Evolutionary conservation across 2,329 filamentous ascomycete genomes (phyloP).

Genomic region (Botrytis deweyae): DNA sequence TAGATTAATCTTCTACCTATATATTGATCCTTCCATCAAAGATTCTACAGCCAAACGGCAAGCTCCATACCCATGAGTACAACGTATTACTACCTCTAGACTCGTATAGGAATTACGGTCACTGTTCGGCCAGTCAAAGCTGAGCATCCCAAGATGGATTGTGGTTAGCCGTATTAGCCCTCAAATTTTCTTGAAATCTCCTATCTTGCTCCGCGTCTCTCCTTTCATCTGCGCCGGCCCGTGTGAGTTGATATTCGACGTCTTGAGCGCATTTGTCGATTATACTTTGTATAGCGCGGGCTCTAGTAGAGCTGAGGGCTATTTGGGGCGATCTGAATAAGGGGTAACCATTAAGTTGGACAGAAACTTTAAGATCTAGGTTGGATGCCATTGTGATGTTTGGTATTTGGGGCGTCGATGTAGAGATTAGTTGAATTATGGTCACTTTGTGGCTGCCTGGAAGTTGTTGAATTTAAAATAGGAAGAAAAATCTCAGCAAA

Average conservation of each 20-base stretch:
- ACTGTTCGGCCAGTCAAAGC: neutral
- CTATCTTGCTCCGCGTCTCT: neutral
- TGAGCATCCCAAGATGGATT: neutral
- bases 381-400: neutral
- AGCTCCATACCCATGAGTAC: neutral
- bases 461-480: neutral
- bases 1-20: neutral
- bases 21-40: neutral
- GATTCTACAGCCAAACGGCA: neutral
- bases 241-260: neutral
- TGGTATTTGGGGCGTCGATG: neutral
- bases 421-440: neutral
- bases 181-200: neutral
- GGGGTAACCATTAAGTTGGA: neutral
- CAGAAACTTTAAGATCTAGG: neutral
- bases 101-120: neutral
- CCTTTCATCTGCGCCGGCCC: neutral
- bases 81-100: neutral
- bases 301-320: neutral
- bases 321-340: neutral
- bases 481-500: neutral
- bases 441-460: neutral
- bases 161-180: neutral
- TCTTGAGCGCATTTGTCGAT: neutral
- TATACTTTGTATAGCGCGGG: neutral